Evolutionary conservation across 2,329 filamentous ascomycete species (phyloP), one percentile per base, ranked within the genome.

Genomic region (Zymoseptoria tritici): DNA sequence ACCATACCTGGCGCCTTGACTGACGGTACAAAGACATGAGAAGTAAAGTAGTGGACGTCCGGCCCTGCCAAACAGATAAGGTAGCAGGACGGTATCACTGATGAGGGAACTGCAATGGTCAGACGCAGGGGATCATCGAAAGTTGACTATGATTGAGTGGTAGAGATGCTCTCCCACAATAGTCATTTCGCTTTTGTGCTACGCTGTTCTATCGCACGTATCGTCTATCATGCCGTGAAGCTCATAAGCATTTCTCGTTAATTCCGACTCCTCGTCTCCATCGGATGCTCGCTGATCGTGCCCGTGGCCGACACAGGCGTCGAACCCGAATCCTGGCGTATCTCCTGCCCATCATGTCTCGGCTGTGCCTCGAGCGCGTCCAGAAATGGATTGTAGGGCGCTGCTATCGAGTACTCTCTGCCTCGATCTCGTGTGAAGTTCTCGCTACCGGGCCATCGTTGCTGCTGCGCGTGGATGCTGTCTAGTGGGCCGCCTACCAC

Each of bases 401-500:
- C 81, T 1, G 83, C 80, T 24, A 86, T 71, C 2, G 80, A 68
- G 71, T 83, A 77, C 60, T 83, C 80, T 57, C 67, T 77, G 65
- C 69, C 77, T 42, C 64, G 58, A 49, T 64, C 60, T 16, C 58
- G 55, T 1, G 58, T 65, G 24, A 61, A 62, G 9, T 60, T 61
- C 9, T 42, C 53, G 20, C 61, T 68, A 21, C 71, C 69, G 1
- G 91, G 91, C 57, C 83, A 82, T 54, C 78, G 76, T 56, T 86
- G 77, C 75, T 97, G 91, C 70, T 96, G 89, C 55, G 85, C 83
- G 72, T 97, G 92, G 64, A 97, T 79, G 72, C 86, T 89, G 74
- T 97, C 91, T 42, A 97, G 80, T 1, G 90, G 85, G 61, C 90
- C 87, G 54, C 91, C 92, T 2, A 94, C 85, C n/a, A 97, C 81